Percentiles rank a stretch among this genome's conserved stretches.
phyloP scores from a whole-genome alignment of 306 rosid species.

The Albizia julibrissin region DNA sequence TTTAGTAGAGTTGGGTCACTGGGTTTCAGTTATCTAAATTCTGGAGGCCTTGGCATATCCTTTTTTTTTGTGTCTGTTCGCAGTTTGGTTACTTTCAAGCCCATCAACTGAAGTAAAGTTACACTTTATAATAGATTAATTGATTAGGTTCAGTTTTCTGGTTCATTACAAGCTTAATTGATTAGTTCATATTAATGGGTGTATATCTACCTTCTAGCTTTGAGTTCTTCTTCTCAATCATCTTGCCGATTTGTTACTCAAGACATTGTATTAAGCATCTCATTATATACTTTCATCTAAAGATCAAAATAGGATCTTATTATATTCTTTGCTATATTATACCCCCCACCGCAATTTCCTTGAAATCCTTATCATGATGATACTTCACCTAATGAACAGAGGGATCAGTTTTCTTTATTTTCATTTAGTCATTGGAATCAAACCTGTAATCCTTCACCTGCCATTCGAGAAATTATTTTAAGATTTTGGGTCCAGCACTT shows the following conservation, averaged over 20 bases:
- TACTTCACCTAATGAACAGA: neutral
- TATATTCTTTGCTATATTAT: neutral
- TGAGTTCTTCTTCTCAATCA: neutral
- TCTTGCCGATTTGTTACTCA: neutral
- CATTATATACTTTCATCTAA: neutral
- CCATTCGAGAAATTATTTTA: neutral
- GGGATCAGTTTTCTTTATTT: neutral
- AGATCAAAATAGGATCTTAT: neutral
- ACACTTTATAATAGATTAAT: neutral
- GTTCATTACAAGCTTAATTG: neutral
- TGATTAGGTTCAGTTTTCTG: neutral
- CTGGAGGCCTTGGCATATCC: neutral
- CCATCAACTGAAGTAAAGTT: neutral
- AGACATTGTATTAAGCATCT: neutral
- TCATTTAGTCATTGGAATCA: neutral
- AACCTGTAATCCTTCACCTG: neutral
- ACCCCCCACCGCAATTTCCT: neutral
- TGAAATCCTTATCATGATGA: neutral
- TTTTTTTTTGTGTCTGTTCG: neutral
- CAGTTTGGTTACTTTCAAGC: neutral
- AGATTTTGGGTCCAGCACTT: neutral
- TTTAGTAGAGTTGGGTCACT: neutral
- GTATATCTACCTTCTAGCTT: neutral
- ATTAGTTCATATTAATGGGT: neutral
- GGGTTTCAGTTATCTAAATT: neutral